Base-by-base conservation (phyloP, 2,329 filamentous ascomycete species). In the Epichloe coenophiala region DNA sequence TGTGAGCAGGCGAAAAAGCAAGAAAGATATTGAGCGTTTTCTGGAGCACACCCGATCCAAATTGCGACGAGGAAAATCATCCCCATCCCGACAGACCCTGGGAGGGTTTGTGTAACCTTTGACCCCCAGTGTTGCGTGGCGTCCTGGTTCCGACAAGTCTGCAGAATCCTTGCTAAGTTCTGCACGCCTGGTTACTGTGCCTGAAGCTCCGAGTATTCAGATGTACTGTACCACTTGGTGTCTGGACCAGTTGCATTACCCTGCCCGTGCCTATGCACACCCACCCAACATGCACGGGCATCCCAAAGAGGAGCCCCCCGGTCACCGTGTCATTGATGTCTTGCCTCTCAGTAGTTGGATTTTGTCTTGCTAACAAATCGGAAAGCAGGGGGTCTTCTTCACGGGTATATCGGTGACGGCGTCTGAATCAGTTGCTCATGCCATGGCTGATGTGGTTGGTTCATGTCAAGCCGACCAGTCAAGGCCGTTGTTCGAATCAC, bases 71-170 rank as follows among this genome's bases (percentile, higher is more conserved):
- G 36, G 21, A 48, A 51, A 40, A 48, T n/a, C 45, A 31, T 31
- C 3, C 27, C 27, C 27, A 31, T 31, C 27, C 27, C 9, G 27
- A 31, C 27, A 48, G 42, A 45, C 50, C 33, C 45, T 19, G 46
- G 41, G 27, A 36, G 50, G 45, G 27, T 45, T 48, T 45, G 57
- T 56, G 56, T 56, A 56, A 58, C 56, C 36, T 49, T 27, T 49
- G n/a, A 8, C 33, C 55, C 54, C 57, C 51, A 42, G 53, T 49
- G 40, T 51, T 58, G 56, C 53, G 52, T 60, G 57, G 58, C 59
- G 55, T 59, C 40, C 47, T 57, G 48, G 50, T 59, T 58, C 58
- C 59, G 57, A 59, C 51, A 54, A 45, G 39, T 49, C 45, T 51
- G 53, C 51, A 51, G 41, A 23, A 58, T 51, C 56, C 56, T 51